These are phyloP conservation scores for Aspergillus hortae DNA, from an alignment of 2,329 filamentous ascomycete species.

Conservation along the genomic window DNA sequence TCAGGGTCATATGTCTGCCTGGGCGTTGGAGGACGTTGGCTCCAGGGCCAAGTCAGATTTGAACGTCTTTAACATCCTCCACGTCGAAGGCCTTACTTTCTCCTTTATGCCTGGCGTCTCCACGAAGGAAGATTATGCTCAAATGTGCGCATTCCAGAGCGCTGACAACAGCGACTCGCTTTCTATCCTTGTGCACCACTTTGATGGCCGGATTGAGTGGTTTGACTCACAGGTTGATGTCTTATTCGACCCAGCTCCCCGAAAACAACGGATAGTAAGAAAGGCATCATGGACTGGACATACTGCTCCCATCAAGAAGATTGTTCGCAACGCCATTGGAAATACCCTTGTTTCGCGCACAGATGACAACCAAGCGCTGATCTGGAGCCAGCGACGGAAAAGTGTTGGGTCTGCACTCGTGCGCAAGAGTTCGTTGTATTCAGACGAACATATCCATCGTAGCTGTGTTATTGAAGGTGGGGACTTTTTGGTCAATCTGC, in stretches of 20 bases:
- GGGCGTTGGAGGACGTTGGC: slow-evolving; percentile 85
- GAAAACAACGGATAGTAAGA: slow-evolving; percentile 56
- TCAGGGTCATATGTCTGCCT: slow-evolving; percentile 82
- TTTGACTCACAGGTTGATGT: slow-evolving; percentile 75
- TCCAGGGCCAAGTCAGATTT: slow-evolving; percentile 62
- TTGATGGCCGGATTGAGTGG: slow-evolving; percentile 79
- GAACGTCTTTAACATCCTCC: slow-evolving; percentile 80
- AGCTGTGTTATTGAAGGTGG: slow-evolving; percentile 76
- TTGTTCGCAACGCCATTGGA: slow-evolving; percentile 80
- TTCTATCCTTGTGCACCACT: slow-evolving; percentile 74
- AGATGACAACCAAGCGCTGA: slow-evolving; percentile 69
- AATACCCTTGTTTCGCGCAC: slow-evolving; percentile 78
- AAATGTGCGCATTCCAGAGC: slow-evolving; percentile 71
- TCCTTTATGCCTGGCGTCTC: slow-evolving; percentile 32
- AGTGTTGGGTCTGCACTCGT: slow-evolving; percentile 54
- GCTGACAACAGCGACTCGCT: slow-evolving; percentile 59
- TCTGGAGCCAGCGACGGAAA: slow-evolving; percentile 69
- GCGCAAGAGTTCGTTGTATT: slow-evolving; percentile 65
- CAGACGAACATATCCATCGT: slow-evolving; percentile 70
- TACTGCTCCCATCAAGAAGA: slow-evolving; percentile 73
- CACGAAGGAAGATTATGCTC: slow-evolving; percentile 55
- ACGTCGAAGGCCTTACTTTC: slow-evolving; percentile 60
- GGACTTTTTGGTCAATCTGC: slow-evolving; percentile 75
- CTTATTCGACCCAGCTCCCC: slow-evolving; percentile 70
- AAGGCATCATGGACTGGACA: slow-evolving; percentile 79